Evolutionary conservation across 495 filamentous ascomycete species (phyloP).

Genomic region (Cercophora samala): DNA sequence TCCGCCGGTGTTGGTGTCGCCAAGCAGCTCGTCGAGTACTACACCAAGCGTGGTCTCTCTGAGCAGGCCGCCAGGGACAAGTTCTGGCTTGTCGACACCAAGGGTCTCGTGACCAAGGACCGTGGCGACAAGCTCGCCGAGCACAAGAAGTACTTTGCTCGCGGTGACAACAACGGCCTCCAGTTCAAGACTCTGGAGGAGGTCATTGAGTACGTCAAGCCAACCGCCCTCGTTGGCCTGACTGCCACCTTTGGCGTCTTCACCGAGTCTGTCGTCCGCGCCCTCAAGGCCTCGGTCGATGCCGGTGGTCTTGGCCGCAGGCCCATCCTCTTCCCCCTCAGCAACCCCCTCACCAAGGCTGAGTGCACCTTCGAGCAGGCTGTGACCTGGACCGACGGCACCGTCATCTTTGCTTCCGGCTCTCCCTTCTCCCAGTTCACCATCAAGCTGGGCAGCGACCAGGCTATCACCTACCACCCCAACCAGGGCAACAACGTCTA

Average conservation of each 20-base stretch:
- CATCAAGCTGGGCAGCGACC: slow-evolving; percentile 55
- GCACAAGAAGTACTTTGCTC: slow-evolving; percentile 97
- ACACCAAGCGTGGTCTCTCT: slow-evolving; percentile 87
- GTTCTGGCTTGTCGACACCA: slow-evolving; percentile 97
- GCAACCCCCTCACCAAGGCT: slow-evolving; percentile 91
- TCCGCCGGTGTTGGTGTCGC: slow-evolving; percentile 95
- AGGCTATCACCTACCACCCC: slow-evolving; percentile 69
- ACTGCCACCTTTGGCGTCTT: slow-evolving; percentile 94
- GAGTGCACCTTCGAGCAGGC: slow-evolving; percentile 96
- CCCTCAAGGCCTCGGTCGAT: slow-evolving; percentile 65
- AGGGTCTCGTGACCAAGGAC: slow-evolving; percentile 90
- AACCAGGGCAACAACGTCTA: slow-evolving; percentile 93
- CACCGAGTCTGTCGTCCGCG: slow-evolving; percentile 78
- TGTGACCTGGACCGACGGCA: slow-evolving; percentile 81
- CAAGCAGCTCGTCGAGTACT: slow-evolving; percentile 94
- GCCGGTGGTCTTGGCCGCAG: slow-evolving; percentile 68
- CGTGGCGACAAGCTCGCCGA: slow-evolving; percentile 91
- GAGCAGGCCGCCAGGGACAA: slow-evolving; percentile 84
- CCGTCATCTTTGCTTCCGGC: slow-evolving; percentile 88
- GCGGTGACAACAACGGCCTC: slow-evolving; percentile 83
- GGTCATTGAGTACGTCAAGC: slow-evolving; percentile 89
- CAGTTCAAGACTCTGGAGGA: slow-evolving; percentile 89
- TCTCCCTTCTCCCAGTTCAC: slow-evolving; percentile 82
- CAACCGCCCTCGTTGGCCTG: slow-evolving; percentile 89
- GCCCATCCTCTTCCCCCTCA: slow-evolving; percentile 90